These are phyloP conservation scores for Colletotrichum shisoi DNA, from an alignment of 2,329 filamentous ascomycete species.

Conservation along the genomic window DNA sequence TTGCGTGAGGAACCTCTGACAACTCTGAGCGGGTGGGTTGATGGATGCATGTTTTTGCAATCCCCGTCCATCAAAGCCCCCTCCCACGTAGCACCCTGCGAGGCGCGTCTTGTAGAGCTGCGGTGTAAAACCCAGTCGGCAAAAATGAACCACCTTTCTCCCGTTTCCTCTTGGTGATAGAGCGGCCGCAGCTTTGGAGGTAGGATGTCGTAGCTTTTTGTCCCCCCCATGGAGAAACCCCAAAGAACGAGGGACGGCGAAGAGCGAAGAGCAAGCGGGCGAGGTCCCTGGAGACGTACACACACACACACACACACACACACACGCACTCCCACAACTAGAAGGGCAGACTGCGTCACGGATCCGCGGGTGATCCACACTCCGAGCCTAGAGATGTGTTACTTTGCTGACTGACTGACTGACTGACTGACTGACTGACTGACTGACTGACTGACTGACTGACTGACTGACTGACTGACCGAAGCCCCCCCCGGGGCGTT, in stretches of 20 bases:
- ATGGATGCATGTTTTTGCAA: too few relatives aligned
- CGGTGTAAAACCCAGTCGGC: background rate
- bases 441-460: too few relatives aligned
- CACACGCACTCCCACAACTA: background rate
- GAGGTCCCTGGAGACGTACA: background rate
- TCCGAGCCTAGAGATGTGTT: background rate
- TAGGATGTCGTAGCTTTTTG: too few relatives aligned
- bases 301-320: background rate
- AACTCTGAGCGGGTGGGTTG: constrained; percentile 1
- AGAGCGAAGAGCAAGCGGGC: background rate
- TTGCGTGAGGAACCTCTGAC: constrained; percentile 20
- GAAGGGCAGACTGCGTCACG: background rate
- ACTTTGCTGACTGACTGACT: too few relatives aligned
- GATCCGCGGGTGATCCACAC: background rate
- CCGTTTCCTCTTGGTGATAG: background rate
- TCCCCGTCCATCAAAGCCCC: constrained; percentile 6
- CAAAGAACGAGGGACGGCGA: background rate
- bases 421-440: too few relatives aligned
- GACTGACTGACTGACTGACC: too few relatives aligned
- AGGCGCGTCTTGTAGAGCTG: background rate
- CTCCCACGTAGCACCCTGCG: background rate
- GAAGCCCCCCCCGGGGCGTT: too few relatives aligned
- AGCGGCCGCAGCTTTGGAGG: background rate
- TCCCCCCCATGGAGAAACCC: too few relatives aligned
- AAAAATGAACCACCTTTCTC: background rate